phyloP scores from a whole-genome alignment of 495 filamentous ascomycete genomes.

The Chaetomidium leptoderma region DNA sequence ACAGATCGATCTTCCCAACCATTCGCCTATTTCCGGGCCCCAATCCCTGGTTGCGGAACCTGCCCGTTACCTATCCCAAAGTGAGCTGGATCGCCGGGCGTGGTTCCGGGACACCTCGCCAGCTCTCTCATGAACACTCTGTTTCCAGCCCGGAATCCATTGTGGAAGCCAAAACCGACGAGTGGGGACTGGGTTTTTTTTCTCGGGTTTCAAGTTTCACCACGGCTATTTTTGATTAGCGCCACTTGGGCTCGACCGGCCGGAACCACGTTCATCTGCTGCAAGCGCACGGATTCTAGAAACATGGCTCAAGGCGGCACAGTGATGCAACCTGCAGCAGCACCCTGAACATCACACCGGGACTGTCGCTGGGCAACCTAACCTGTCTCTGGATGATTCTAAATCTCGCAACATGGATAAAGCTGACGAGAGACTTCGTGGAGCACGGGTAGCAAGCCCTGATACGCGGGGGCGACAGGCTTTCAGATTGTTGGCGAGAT shows the following conservation, averaged over 20 bases:
- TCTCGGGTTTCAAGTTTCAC: constrained; percentile 24
- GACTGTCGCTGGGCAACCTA: constrained; percentile 1
- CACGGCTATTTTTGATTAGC: constrained; percentile 12
- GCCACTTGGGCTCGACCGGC: not conserved
- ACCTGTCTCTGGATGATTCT: not conserved
- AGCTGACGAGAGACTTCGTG: not conserved
- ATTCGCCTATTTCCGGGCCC: not conserved
- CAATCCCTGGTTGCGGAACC: not conserved
- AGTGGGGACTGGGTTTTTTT: not conserved
- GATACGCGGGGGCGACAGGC: not conserved
- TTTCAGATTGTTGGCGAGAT: not conserved
- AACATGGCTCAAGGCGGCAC: constrained; percentile 1
- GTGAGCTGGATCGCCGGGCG: too few species aligned
- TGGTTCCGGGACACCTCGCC: too few species aligned
- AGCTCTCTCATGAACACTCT: not conserved
- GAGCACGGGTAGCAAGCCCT: not conserved
- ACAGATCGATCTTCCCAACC: too few species aligned
- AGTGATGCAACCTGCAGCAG: not conserved
- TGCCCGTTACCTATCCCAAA: too few species aligned
- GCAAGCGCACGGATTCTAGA: constrained; percentile 16
- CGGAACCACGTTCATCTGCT: constrained; percentile 7
- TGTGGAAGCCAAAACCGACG: not conserved
- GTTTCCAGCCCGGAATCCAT: not conserved
- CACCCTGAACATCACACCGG: not conserved
- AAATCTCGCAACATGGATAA: not conserved